phyloP scores from a whole-genome alignment of 768 basidiomycete species.

The Psilocybe sp. region DNA sequence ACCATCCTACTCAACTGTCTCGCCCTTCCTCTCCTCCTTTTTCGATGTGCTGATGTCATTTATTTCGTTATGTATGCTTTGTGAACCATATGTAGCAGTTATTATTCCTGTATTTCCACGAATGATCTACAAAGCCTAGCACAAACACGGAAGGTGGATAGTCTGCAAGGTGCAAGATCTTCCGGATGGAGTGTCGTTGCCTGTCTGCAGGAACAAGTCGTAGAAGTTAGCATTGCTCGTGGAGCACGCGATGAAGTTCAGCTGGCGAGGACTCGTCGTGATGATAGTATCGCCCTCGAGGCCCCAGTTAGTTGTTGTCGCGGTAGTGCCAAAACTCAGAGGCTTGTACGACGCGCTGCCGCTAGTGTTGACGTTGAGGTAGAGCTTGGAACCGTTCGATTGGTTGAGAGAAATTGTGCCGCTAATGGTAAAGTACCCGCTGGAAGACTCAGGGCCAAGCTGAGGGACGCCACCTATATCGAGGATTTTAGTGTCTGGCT shows the following conservation, averaged over 20 bases:
- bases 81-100: not conserved
- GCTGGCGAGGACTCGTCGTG: slow-evolving; percentile 46
- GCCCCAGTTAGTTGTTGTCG: slow-evolving; percentile 52
- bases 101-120: not conserved
- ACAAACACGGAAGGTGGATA: slow-evolving; percentile 43
- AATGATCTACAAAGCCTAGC: slow-evolving; percentile 19
- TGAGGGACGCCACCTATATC: slow-evolving; percentile 41
- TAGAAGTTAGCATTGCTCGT: slow-evolving; percentile 39
- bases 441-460: slow-evolving; percentile 50
- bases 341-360: slow-evolving; percentile 47
- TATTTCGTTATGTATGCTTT: not conserved
- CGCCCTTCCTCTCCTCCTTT: not conserved
- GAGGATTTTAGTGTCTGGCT: not conserved
- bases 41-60: not conserved
- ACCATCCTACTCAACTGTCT: not conserved
- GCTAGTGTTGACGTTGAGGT: slow-evolving; percentile 43
- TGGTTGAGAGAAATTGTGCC: slow-evolving; percentile 44
- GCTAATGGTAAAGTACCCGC: slow-evolving; percentile 48
- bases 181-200: slow-evolving; percentile 44
- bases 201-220: slow-evolving; percentile 47
- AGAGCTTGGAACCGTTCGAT: slow-evolving; percentile 38
- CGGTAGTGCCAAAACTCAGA: slow-evolving; percentile 41
- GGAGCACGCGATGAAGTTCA: slow-evolving; percentile 54
- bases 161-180: slow-evolving; percentile 35
- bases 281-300: slow-evolving; percentile 62